A percentile compares a stretch with the other conserved stretches of the same genome.
Conservation (phyloP, 2,329 filamentous ascomycete species). For the Penicillium decumbens region DNA sequence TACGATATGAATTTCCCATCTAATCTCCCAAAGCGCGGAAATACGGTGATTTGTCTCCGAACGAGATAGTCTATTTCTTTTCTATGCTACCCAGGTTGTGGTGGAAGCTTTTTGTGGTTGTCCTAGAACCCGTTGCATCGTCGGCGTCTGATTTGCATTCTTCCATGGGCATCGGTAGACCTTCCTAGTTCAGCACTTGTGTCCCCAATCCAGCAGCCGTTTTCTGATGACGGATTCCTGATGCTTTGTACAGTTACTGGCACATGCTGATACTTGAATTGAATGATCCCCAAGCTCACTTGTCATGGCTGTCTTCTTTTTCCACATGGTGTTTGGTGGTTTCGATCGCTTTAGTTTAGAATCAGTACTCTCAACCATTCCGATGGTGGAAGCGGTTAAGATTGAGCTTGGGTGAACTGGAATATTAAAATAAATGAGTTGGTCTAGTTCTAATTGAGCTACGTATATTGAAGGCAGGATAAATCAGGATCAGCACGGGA, state of each 20-base stretch:
- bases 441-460: too few relatives aligned
- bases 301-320: neutral
- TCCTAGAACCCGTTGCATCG: slow-evolving; percentile 14
- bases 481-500: too few relatives aligned
- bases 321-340: neutral
- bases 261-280: slow-evolving; percentile 7
- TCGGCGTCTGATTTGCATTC: slow-evolving; percentile 14
- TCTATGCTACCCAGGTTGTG: neutral
- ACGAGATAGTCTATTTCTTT: neutral
- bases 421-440: too few relatives aligned
- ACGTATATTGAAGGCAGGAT: too few relatives aligned
- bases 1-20: neutral
- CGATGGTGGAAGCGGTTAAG: neutral
- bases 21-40: slow-evolving; percentile 4
- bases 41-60: neutral
- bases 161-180: slow-evolving; percentile 3
- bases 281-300: neutral
- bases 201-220: slow-evolving; percentile 1
- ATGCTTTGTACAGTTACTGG: slow-evolving; percentile 4
- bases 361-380: too few relatives aligned
- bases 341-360: neutral
- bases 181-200: slow-evolving; percentile 1
- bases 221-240: neutral
- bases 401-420: too few relatives aligned
- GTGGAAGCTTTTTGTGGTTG: neutral